phyloP scores from a whole-genome alignment of 2,329 filamentous ascomycete species.

The Xylaria sp. region DNA sequence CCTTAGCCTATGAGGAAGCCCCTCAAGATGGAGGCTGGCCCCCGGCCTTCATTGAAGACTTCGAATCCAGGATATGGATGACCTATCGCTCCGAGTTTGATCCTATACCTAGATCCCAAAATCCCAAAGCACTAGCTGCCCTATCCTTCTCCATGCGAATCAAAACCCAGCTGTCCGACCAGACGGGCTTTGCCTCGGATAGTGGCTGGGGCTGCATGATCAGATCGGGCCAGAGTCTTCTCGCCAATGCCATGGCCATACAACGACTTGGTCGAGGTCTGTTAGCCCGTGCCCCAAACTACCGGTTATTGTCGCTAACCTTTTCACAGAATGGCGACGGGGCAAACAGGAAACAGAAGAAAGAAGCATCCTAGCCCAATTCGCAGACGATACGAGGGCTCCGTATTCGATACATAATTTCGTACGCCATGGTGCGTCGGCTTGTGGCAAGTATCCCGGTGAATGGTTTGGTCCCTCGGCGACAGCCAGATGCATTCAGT shows the following conservation, averaged over 20 bases:
- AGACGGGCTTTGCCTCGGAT: conserved; percentile 86
- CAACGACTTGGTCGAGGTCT: conserved; percentile 79
- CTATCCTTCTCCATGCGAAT: conserved; percentile 86
- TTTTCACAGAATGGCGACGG: conserved; percentile 73
- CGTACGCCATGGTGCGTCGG: conserved; percentile 81
- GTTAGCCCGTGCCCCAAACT: conserved; percentile 17
- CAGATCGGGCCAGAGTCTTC: conserved; percentile 87
- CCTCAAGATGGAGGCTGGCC: conserved; percentile 73
- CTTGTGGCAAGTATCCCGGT: conserved; percentile 92
- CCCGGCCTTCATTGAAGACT: conserved; percentile 82
- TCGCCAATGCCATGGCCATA: conserved; percentile 82
- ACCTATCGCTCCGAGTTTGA: conserved; percentile 91
- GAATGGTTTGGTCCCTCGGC: conserved; percentile 99
- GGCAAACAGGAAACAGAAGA: conserved; percentile 65
- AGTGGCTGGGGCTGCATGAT: conserved; percentile 99
- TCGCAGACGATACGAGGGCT: conserved; percentile 84
- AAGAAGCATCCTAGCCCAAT: conserved; percentile 74
- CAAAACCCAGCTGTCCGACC: conserved; percentile 78
- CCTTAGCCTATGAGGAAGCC: conserved; percentile 55
- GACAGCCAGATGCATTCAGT: conserved; percentile 93
- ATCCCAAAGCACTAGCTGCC: conserved; percentile 70
- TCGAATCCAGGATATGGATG: conserved; percentile 94
- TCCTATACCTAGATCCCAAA: conserved; percentile 77
- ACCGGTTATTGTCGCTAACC: conserved; percentile 28
- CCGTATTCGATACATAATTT: conserved; percentile 96